Evolutionary conservation across 2,329 filamentous ascomycete species (phyloP).

Genomic region (Aspergillus ochraceus): DNA sequence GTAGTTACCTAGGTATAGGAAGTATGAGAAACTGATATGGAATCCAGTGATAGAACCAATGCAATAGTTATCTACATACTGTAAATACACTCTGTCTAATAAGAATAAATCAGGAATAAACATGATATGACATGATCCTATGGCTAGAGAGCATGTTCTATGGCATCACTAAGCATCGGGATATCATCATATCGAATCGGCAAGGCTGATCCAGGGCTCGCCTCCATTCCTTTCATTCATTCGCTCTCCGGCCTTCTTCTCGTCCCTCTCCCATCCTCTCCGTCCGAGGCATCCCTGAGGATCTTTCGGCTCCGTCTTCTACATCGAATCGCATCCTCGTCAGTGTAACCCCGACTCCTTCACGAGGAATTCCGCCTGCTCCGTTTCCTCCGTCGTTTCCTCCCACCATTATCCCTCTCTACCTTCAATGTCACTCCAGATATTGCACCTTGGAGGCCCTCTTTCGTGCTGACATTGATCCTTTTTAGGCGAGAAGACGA

Average conservation of each 20-base stretch:
- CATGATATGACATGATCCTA: no score
- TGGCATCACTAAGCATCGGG: background rate
- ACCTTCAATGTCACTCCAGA: constrained; percentile 15
- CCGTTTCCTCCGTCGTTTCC: constrained; percentile 7
- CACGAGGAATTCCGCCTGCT: constrained; percentile 20
- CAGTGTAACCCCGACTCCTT: constrained; percentile 25
- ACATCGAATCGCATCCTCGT: constrained; percentile 14
- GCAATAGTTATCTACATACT: no score
- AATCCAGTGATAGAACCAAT: no score
- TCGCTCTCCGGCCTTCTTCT: background rate
- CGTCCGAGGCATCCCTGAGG: background rate
- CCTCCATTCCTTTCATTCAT: background rate
- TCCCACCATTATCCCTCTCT: constrained; percentile 8
- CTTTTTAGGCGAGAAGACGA: background rate
- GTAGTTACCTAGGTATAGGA: no score
- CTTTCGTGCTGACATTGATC: constrained; percentile 2
- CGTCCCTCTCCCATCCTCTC: background rate
- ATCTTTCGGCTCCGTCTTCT: background rate
- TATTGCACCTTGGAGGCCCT: constrained; percentile 1
- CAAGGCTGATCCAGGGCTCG: background rate
- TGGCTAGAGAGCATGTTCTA: no score
- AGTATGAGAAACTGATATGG: no score
- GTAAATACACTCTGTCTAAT: no score
- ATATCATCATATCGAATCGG: background rate
- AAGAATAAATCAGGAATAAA: no score